phyloP scores from a whole-genome alignment of 2,329 filamentous ascomycete species.

The Lachnellula cervina region DNA sequence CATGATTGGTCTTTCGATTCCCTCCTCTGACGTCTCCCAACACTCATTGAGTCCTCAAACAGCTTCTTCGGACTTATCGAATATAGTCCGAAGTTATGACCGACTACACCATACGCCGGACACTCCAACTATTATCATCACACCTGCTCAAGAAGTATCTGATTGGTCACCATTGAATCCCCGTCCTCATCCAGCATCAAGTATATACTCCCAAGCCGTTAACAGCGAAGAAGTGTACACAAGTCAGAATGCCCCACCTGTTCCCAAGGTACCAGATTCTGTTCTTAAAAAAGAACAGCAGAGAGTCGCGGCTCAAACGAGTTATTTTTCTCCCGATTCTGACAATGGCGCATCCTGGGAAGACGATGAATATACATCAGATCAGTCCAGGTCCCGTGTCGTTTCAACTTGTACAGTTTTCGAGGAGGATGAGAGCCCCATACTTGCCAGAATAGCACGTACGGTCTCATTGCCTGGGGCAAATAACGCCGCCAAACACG shows the following conservation, averaged over 20 bases:
- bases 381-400: constrained; percentile 14
- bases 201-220: constrained; percentile 54
- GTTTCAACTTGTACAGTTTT: constrained; percentile 57
- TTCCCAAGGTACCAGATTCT: constrained; percentile 49
- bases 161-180: constrained; percentile 28
- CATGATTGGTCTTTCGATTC: constrained; percentile 64
- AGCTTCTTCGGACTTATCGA: constrained; percentile 24
- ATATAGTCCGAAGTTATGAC: constrained; percentile 22
- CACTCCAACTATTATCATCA: constrained; percentile 49
- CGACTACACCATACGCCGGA: constrained; percentile 22
- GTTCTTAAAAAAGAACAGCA: constrained; percentile 24
- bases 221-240: constrained; percentile 29
- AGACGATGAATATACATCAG: constrained; percentile 19
- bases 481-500: constrained; percentile 15
- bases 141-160: constrained; percentile 41
- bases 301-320: constrained; percentile 23
- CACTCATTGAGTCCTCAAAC: constrained; percentile 49
- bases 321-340: constrained; percentile 30
- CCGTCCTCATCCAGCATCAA: constrained; percentile 18
- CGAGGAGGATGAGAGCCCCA: constrained; percentile 59
- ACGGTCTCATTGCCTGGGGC: constrained; percentile 31
- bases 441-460: constrained; percentile 35
- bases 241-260: constrained; percentile 47
- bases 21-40: constrained; percentile 44
- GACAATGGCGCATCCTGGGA: constrained; percentile 27